Conservation (phyloP, 768 basidiomycete genomes). For the Cystofilobasidium capitatum region DNA sequence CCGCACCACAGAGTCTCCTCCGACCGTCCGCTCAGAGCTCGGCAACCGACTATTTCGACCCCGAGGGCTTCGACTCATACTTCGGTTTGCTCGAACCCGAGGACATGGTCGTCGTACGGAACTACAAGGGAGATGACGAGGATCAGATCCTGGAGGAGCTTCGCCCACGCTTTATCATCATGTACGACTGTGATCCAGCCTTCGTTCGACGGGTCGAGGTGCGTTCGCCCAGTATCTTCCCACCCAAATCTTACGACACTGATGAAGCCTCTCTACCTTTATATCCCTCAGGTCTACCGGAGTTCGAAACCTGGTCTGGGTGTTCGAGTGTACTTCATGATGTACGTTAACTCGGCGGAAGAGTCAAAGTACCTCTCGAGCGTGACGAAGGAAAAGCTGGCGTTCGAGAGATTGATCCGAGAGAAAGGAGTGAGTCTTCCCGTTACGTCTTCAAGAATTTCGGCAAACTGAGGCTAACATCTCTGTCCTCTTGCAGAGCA, state of each 20-base stretch:
- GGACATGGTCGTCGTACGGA: slow-evolving; percentile 71
- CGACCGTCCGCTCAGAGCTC: slow-evolving; percentile 26
- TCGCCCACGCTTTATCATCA: slow-evolving; percentile 80
- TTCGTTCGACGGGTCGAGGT: slow-evolving; percentile 90
- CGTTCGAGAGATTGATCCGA: slow-evolving; percentile 83
- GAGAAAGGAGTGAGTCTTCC: slow-evolving; percentile 66
- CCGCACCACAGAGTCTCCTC: slow-evolving; percentile 24
- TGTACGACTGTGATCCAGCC: slow-evolving; percentile 90
- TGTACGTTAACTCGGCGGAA: slow-evolving; percentile 86
- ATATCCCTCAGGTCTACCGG: slow-evolving; percentile 61
- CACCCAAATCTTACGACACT: neutral
- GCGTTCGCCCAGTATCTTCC: slow-evolving; percentile 27
- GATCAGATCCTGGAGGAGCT: slow-evolving; percentile 79
- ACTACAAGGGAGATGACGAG: slow-evolving; percentile 86
- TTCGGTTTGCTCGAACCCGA: slow-evolving; percentile 72
- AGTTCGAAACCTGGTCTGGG: slow-evolving; percentile 70
- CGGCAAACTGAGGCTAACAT: neutral
- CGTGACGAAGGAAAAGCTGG: slow-evolving; percentile 80
- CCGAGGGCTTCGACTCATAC: slow-evolving; percentile 57
- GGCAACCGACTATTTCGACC: slow-evolving; percentile 30
- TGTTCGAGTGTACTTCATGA: slow-evolving; percentile 86
- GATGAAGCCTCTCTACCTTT: neutral
- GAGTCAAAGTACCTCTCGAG: slow-evolving; percentile 90
- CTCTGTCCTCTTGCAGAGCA: slow-evolving; percentile 48
- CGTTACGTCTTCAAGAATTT: neutral